These are phyloP conservation scores for Vigna unguiculata DNA, from an alignment of 306 rosid species.

Conservation along the genomic window DNA sequence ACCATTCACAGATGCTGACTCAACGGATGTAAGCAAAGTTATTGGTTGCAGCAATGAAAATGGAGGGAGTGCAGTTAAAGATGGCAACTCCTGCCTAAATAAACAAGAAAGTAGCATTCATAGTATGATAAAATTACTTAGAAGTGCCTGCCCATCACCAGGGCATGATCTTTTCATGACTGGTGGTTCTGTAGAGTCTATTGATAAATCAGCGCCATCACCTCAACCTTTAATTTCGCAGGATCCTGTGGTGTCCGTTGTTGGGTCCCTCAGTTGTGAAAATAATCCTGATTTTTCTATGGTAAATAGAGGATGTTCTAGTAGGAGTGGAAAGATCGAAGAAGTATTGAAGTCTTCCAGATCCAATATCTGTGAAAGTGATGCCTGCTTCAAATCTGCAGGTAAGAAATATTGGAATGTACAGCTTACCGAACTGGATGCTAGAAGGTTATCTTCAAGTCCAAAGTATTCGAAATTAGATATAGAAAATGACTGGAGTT, in stretches of 20 bases:
- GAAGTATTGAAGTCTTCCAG: conserved; percentile 29
- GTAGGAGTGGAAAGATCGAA: conserved; percentile 41
- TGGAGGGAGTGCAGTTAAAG: conserved; percentile 33
- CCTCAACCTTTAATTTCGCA: conserved; percentile 46
- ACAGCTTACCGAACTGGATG: conserved; percentile 37
- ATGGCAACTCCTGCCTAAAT: conserved; percentile 34
- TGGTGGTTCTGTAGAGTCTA: conserved; percentile 32
- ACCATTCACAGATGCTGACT: conserved; percentile 31
- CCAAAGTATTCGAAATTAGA: conserved; percentile 41
- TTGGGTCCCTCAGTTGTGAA: conserved; percentile 46
- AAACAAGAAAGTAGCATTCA: conserved; percentile 31
- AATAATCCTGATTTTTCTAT: conserved; percentile 46
- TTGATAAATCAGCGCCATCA: conserved; percentile 35
- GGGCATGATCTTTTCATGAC: conserved; percentile 43
- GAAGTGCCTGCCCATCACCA: conserved; percentile 46
- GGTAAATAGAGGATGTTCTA: conserved; percentile 32
- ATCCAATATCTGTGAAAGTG: conserved; percentile 33
- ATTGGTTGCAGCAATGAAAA: conserved; percentile 41
- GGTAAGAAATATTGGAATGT: conserved; percentile 43
- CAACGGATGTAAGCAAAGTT: conserved; percentile 35
- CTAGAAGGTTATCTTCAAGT: conserved; percentile 45
- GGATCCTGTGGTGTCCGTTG: conserved; percentile 35
- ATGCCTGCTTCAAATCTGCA: conserved; percentile 29
- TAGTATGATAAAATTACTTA: conserved; percentile 40
- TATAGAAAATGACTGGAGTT: conserved; percentile 40